Percentiles rank a stretch among this genome's conserved stretches.
phyloP scores from a whole-genome alignment of 2,329 filamentous ascomycete species.

The Claviceps monticola region DNA sequence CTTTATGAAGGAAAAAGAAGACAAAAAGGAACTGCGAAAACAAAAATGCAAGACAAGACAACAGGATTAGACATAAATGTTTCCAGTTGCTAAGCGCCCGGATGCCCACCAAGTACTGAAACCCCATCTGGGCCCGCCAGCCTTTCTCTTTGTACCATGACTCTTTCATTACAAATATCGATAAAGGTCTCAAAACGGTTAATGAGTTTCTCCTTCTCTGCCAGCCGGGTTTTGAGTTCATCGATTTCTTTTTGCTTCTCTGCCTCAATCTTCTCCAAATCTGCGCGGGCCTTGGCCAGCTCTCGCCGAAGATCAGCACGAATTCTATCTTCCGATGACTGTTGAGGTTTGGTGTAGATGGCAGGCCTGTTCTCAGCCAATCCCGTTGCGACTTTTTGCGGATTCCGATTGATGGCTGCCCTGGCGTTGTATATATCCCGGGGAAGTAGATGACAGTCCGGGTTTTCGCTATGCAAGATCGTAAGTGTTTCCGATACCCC shows the following conservation, averaged over 20 bases:
- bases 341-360: conserved; percentile 52
- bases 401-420: conserved; percentile 52
- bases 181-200: conserved; percentile 56
- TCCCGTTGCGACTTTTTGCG: conserved; percentile 44
- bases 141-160: conserved; percentile 47
- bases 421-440: conserved; percentile 55
- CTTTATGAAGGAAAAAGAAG: neutral
- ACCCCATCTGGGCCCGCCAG: conserved; percentile 22
- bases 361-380: conserved; percentile 47
- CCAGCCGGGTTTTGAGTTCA: conserved; percentile 42
- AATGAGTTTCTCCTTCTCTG: conserved; percentile 49
- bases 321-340: conserved; percentile 50
- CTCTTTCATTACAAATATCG: conserved; percentile 53
- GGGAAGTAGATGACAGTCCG: conserved; percentile 47
- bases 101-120: conserved; percentile 13
- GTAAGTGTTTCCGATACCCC: conserved; percentile 53
- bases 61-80: neutral
- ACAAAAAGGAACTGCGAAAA: neutral
- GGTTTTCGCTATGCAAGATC: conserved; percentile 49
- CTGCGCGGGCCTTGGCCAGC: conserved; percentile 42
- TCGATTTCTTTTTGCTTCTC: conserved; percentile 45
- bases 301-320: conserved; percentile 47
- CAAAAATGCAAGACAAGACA: neutral
- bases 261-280: conserved; percentile 39
- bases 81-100: conserved; percentile 9